These are phyloP conservation scores for Cladorrhinum sp. DNA, from an alignment of 2,329 filamentous ascomycete species.

Conservation along the genomic window DNA sequence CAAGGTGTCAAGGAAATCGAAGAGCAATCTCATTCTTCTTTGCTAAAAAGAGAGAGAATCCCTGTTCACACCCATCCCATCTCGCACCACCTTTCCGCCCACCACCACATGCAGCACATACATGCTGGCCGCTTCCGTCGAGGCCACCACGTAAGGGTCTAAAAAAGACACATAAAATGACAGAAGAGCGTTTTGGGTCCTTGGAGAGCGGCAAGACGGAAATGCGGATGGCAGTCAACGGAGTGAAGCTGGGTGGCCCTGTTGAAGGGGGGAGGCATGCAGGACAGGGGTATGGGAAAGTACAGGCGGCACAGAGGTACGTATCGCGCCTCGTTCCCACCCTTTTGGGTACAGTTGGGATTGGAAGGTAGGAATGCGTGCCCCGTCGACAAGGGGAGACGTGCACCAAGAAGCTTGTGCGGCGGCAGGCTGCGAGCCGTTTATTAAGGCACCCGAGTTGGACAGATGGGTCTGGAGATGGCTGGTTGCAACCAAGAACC, in stretches of 20 bases:
- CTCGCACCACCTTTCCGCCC: background rate
- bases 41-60: background rate
- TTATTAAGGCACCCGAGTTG: conserved; percentile 1
- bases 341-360: conserved; percentile 11
- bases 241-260: background rate
- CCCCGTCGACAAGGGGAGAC: conserved; percentile 13
- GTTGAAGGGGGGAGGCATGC: conserved; percentile 2
- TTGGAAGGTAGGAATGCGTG: conserved; percentile 2
- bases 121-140: background rate
- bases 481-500: background rate
- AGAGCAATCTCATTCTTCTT: background rate
- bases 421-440: conserved; percentile 14
- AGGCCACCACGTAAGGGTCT: background rate
- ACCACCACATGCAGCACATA: background rate
- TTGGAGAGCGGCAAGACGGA: conserved; percentile 5
- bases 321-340: conserved; percentile 13
- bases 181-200: background rate
- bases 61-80: too few species aligned
- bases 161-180: background rate
- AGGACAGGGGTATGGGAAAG: conserved; percentile 13
- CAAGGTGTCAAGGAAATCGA: background rate
- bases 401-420: conserved; percentile 10
- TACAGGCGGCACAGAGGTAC: conserved; percentile 23
- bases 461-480: background rate
- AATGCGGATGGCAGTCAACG: conserved; percentile 5